phyloP scores from a whole-genome alignment of 108 stramenopile species.

The Skeletonema menzelii region DNA sequence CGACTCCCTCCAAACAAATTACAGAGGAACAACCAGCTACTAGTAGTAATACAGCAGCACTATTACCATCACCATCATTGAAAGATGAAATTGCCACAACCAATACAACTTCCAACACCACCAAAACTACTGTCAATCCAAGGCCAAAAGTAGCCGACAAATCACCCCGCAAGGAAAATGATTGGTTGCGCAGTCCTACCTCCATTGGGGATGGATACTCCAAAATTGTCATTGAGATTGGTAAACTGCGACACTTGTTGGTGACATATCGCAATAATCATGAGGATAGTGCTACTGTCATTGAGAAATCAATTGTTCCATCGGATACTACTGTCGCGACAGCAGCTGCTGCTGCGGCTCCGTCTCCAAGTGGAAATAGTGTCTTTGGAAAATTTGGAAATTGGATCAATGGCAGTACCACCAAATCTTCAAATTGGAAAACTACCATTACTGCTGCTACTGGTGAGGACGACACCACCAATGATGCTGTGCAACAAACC shows the following conservation, averaged over 20 bases:
- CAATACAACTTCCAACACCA: not conserved
- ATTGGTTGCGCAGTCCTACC: not conserved
- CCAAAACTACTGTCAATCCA: not conserved
- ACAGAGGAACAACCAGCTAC: not conserved
- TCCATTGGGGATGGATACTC: conserved; percentile 1
- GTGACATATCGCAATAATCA: not conserved
- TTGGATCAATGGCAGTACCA: not conserved
- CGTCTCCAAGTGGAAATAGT: not conserved
- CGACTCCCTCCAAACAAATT: not conserved
- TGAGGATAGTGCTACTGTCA: not conserved
- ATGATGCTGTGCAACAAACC: not conserved
- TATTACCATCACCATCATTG: not conserved
- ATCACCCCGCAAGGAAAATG: not conserved
- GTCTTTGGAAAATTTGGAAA: not conserved
- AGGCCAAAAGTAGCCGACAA: not conserved
- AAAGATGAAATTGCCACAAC: not conserved
- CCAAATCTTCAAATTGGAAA: not conserved
- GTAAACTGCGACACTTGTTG: not conserved
- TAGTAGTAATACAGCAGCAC: not conserved
- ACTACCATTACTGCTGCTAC: not conserved
- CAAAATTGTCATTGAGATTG: not conserved
- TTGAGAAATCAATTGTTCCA: not conserved
- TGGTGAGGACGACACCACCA: too few relatives aligned
- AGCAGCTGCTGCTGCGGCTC: not conserved
- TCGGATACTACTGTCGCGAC: too few relatives aligned